phyloP scores from a whole-genome alignment of 495 filamentous ascomycete genomes.

The Viridothelium virens region DNA sequence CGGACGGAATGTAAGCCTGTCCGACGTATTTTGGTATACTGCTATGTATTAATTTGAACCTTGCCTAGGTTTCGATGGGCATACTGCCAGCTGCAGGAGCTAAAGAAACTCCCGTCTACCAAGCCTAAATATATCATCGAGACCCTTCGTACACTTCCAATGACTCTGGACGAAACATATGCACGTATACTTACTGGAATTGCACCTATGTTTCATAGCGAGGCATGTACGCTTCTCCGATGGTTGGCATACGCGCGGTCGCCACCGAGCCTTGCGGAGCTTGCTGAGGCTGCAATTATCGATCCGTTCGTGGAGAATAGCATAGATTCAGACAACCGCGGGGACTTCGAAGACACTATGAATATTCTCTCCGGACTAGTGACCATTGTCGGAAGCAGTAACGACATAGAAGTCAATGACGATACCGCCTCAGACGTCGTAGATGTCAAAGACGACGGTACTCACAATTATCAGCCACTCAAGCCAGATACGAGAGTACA shows the following conservation, averaged over 20 bases:
- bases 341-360: conserved; percentile 13
- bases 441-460: background rate
- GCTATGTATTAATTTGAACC: background rate
- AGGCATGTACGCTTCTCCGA: conserved; percentile 21
- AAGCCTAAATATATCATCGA: conserved; percentile 15
- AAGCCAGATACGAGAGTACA: conserved; percentile 11
- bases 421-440: conserved; percentile 5
- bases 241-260: conserved; percentile 23
- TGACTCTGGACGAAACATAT: conserved; percentile 28
- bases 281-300: conserved; percentile 20
- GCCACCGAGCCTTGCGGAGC: conserved; percentile 22
- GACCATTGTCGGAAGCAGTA: conserved; percentile 6
- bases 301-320: conserved; percentile 7
- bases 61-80: conserved; percentile 26
- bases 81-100: conserved; percentile 25
- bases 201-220: conserved; percentile 5
- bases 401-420: conserved; percentile 1
- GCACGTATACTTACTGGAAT: conserved; percentile 25
- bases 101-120: conserved; percentile 18
- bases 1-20: conserved; percentile 26
- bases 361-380: conserved; percentile 23
- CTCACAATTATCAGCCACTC: background rate
- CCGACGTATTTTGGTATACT: background rate
- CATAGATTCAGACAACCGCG: conserved; percentile 19
- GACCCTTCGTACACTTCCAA: conserved; percentile 21